Percentiles rank a stretch among this genome's conserved stretches.
These are phyloP conservation scores for Mycena galopus DNA, from an alignment of 768 basidiomycete genomes.

Conservation along the genomic window DNA sequence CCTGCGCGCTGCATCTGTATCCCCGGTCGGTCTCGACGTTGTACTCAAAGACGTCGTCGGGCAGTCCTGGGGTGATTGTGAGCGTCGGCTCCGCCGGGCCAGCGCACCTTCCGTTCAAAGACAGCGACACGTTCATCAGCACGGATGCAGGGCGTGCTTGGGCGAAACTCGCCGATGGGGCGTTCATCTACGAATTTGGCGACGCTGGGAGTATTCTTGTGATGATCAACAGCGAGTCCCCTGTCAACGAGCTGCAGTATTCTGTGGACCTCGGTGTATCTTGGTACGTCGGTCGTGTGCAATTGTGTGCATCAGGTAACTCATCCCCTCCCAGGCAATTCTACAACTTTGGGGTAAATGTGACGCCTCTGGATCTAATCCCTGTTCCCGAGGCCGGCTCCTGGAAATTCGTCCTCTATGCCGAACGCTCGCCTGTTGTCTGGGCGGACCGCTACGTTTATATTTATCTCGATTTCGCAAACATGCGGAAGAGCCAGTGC, in stretches of 20 bases:
- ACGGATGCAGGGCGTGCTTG: constrained; percentile 90
- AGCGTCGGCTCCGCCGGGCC: constrained; percentile 90
- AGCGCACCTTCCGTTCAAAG: constrained; percentile 75
- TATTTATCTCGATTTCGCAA: constrained; percentile 87
- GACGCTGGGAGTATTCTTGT: constrained; percentile 87
- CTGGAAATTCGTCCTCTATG: constrained; percentile 93
- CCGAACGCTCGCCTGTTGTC: constrained; percentile 47
- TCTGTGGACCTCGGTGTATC: constrained; percentile 84
- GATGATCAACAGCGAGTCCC: constrained; percentile 85
- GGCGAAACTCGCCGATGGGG: constrained; percentile 79
- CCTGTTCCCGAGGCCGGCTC: constrained; percentile 95
- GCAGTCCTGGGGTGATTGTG: constrained; percentile 92
- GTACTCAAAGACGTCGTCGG: constrained; percentile 51
- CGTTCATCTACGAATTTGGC: constrained; percentile 96
- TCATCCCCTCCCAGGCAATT: constrained; percentile 64
- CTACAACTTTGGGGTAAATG: constrained; percentile 75
- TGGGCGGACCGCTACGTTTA: constrained; percentile 71
- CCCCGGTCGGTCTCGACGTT: constrained; percentile 58
- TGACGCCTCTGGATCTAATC: constrained; percentile 81
- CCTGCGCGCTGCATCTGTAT: constrained; percentile 90
- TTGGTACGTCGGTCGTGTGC: constrained; percentile 74
- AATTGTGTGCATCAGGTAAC: background rate
- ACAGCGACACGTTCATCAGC: constrained; percentile 94
- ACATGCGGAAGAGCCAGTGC: constrained; percentile 78
- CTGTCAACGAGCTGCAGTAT: constrained; percentile 78